Evolutionary conservation across 805 yeast species (phyloP), one percentile per base, ranked within the genome.

Genomic region (Yarrowia osloensis): DNA sequence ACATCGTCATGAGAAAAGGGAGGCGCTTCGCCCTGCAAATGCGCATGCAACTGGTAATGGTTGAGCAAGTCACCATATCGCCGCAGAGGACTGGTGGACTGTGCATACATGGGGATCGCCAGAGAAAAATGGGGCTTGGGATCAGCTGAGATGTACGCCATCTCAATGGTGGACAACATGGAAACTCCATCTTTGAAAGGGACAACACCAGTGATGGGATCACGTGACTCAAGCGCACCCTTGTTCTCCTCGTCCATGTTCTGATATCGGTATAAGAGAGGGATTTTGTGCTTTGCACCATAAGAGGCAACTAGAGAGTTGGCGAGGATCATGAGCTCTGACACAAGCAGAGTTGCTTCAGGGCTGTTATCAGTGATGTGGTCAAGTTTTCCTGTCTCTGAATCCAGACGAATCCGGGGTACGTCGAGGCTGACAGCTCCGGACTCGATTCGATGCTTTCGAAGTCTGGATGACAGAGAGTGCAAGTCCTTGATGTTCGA

Each of bases 81-180:
- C 74, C 98, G 81, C 70, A 95, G 79, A 1, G 99, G 98, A 0
- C 98, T 92, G 0, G 98, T 93, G 9, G 90, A 88, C 21, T 91
- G 89, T 5, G 88, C 81, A 73, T 93, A 91, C 6, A 78, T 74
- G 0, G 77, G 75, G 9, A 90, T 76, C 3, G 93, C 96, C 37
- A 91, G 76, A 70, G 89, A 84, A 24, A 81, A 79, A 76, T 92
- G 97, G 0, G 72, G 73, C 0, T 71, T 69, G 0, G 89, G 84
- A 0, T 67, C 59, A 0, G 83, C 75, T 2, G 85, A 78, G 52
- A 84, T 81, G 29, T 81, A 77, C 19, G 82, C 73, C 21, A 19
- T 55, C 68, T 61, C 24, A 33, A 52, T 19, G 7, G 66, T 22
- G 24, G 42, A 9, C 66, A 40, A 46, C 42, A 61, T 8, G n/a